Evolutionary conservation across 2,329 filamentous ascomycete species (phyloP).

Genomic region (Ophiocordyceps camponoti-floridani): DNA sequence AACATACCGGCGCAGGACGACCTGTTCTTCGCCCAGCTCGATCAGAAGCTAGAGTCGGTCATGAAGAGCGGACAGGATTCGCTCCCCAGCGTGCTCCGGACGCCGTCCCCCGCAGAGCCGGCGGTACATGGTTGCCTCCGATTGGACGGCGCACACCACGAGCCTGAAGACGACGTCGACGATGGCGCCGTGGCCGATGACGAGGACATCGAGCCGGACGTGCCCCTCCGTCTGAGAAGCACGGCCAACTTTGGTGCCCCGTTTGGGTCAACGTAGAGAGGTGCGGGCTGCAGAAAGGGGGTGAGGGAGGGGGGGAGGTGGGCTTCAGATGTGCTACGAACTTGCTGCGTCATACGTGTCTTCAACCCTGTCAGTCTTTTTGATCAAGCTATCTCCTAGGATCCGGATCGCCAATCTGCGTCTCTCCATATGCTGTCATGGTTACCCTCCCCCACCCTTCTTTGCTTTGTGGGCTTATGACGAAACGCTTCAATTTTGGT

Average conservation of each 20-base stretch:
- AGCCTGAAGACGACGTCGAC: constrained; percentile 2
- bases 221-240: constrained; percentile 25
- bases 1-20: constrained; percentile 39
- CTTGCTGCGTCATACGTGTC: too few relatives aligned
- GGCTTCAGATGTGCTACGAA: too few relatives aligned
- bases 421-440: neutral
- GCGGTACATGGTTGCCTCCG: too few relatives aligned
- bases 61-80: constrained; percentile 24
- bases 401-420: neutral
- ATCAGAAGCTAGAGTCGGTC: constrained; percentile 32
- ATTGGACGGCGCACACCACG: constrained; percentile 4
- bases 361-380: too few relatives aligned
- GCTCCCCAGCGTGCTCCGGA: constrained; percentile 23
- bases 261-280: constrained; percentile 20
- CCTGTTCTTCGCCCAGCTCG: constrained; percentile 29
- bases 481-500: neutral
- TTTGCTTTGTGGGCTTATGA: neutral
- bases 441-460: neutral
- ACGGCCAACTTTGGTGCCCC: constrained; percentile 30
- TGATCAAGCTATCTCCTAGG: neutral
- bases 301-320: constrained; percentile 2
- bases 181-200: constrained; percentile 8
- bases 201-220: constrained; percentile 18
- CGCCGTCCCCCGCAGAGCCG: neutral
- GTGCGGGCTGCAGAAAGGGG: too few relatives aligned